Evolutionary conservation across 1,284 basidiomycete genomes (phyloP).

Genomic region (Boletus coffeatus): DNA sequence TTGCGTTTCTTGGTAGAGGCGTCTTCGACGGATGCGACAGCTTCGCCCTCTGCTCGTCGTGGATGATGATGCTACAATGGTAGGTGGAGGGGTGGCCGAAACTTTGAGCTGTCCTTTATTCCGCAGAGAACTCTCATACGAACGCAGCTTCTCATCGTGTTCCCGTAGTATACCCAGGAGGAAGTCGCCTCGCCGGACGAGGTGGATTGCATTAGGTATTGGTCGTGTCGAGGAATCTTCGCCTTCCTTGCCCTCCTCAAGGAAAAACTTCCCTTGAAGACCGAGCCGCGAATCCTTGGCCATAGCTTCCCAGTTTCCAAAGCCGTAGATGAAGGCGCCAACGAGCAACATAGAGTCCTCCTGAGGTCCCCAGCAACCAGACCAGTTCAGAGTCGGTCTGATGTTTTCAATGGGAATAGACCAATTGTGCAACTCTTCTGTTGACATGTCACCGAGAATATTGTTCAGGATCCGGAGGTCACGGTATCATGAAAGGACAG

Average conservation of each 20-base stretch:
- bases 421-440: slow-evolving; percentile 77
- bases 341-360: slow-evolving; percentile 95
- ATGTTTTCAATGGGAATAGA: slow-evolving; percentile 87
- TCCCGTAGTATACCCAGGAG: slow-evolving; percentile 86
- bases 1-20: slow-evolving; percentile 67
- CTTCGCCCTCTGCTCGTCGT: slow-evolving; percentile 70
- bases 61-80: slow-evolving; percentile 59
- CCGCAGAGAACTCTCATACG: slow-evolving; percentile 71
- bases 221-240: slow-evolving; percentile 75
- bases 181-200: slow-evolving; percentile 96
- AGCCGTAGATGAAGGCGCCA: slow-evolving; percentile 91
- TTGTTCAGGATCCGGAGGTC: slow-evolving; percentile 89
- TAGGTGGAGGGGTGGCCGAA: slow-evolving; percentile 67
- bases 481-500: slow-evolving; percentile 84
- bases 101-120: slow-evolving; percentile 59
- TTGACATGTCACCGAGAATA: slow-evolving; percentile 58
- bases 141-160: slow-evolving; percentile 87
- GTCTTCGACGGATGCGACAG: slow-evolving; percentile 74
- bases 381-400: slow-evolving; percentile 93
- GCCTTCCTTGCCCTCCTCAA: slow-evolving; percentile 93
- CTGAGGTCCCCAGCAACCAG: slow-evolving; percentile 88
- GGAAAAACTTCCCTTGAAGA: slow-evolving; percentile 92
- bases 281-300: slow-evolving; percentile 82
- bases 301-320: slow-evolving; percentile 97
- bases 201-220: slow-evolving; percentile 95